These are phyloP conservation scores for Gonium pectorale DNA, from an alignment of 139 green algal genomes.

Conservation along the genomic window DNA sequence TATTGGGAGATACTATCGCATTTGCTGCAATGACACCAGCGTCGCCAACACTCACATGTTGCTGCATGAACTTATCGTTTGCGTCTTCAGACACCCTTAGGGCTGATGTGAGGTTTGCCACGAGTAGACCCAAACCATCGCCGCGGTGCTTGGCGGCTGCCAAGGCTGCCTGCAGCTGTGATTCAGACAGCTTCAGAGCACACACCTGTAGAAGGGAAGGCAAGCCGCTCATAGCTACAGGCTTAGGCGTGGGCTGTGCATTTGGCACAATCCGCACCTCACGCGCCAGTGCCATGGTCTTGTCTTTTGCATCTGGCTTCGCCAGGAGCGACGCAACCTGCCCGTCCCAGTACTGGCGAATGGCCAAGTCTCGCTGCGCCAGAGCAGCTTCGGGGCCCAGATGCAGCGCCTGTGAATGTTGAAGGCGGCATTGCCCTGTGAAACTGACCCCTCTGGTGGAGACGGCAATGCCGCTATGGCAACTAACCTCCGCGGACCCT, in stretches of 20 bases:
- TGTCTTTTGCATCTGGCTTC: slow-evolving; percentile 45
- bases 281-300: slow-evolving; percentile 63
- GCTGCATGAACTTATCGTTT: too few relatives aligned
- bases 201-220: slow-evolving; percentile 58
- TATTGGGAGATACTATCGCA: too few relatives aligned
- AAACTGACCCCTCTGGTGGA: too few relatives aligned
- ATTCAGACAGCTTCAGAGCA: slow-evolving; percentile 70
- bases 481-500: slow-evolving; percentile 21
- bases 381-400: slow-evolving; percentile 28
- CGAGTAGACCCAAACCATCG: slow-evolving; percentile 51
- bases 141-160: slow-evolving; percentile 56
- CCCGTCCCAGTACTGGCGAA: slow-evolving; percentile 63
- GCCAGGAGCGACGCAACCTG: slow-evolving; percentile 53
- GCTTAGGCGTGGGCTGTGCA: too few relatives aligned
- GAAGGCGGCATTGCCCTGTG: too few relatives aligned
- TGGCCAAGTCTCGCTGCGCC: slow-evolving; percentile 50
- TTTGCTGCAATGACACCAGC: too few relatives aligned
- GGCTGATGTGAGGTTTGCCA: background rate
- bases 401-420: slow-evolving; percentile 30
- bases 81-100: slow-evolving; percentile 13
- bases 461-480: too few relatives aligned
- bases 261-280: too few relatives aligned
- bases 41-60: too few relatives aligned
- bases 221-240: too few relatives aligned
- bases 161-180: slow-evolving; percentile 57